Evolutionary conservation across 768 basidiomycete genomes (phyloP).

Genomic region (Krasilnikovozyma curviuscula): DNA sequence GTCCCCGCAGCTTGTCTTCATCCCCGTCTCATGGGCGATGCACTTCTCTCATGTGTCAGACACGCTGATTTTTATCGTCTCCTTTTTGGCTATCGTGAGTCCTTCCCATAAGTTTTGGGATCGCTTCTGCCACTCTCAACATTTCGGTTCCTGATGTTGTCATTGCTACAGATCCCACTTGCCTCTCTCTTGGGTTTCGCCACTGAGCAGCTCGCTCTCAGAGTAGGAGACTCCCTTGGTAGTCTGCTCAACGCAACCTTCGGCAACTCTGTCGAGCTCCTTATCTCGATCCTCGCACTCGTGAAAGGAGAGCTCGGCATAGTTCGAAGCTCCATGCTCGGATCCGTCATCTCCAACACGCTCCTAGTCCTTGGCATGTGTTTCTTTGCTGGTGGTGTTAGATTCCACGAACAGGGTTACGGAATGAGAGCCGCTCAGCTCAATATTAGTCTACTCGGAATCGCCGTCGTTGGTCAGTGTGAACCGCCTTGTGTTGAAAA

Average conservation of each 20-base stretch:
- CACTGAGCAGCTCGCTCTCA: slow-evolving; percentile 8
- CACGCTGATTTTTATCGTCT: slow-evolving; percentile 7
- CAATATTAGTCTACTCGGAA: slow-evolving; percentile 10
- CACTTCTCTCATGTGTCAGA: slow-evolving; percentile 3
- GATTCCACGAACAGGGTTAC: slow-evolving; percentile 9
- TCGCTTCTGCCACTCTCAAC: no score
- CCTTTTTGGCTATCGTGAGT: slow-evolving; percentile 10
- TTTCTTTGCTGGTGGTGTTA: background rate
- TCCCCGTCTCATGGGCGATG: slow-evolving; percentile 8
- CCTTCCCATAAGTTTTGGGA: no score
- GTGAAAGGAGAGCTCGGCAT: slow-evolving; percentile 10
- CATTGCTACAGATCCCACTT: no score
- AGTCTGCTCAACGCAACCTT: slow-evolving; percentile 10
- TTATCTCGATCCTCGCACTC: slow-evolving; percentile 10
- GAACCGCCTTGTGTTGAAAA: no score
- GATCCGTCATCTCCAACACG: slow-evolving; percentile 9
- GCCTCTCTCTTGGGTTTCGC: slow-evolving; percentile 10
- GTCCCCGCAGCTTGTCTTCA: slow-evolving; percentile 1
- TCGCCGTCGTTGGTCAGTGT: slow-evolving; percentile 4
- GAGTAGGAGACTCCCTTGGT: slow-evolving; percentile 10
- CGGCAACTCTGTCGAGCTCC: slow-evolving; percentile 9
- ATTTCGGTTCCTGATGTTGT: no score
- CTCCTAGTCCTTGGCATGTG: slow-evolving; percentile 11
- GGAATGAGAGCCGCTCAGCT: slow-evolving; percentile 11
- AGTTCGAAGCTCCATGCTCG: slow-evolving; percentile 9